Base-by-base conservation (phyloP, 768 basidiomycete genomes). In the Coprinellus micaceus region DNA sequence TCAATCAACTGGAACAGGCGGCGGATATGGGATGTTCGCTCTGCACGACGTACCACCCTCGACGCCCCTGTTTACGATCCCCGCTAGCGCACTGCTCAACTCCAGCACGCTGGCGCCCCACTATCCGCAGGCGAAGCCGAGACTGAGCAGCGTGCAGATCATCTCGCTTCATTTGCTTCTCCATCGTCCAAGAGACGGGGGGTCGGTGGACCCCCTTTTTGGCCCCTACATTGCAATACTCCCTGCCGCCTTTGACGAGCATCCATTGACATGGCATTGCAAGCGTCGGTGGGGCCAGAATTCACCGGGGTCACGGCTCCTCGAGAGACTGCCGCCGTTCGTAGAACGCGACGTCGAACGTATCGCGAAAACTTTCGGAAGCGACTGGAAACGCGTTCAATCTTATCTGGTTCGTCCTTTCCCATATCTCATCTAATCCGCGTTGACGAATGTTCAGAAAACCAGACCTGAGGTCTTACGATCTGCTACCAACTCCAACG, bases 191-290 rank as follows among this genome's bases (percentile, higher is more conserved):
- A 53, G 58, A 30, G 63, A 62, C 37, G 60, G 55, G n/a, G 64
- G 66, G 6, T 68, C 64, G 17, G 84, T 58, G 24, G 88, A 90
- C 62, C 73, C 79, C 61, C 67, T 67, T 13, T 87, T 86, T 67
- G 82, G 86, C 25, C 86, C 91, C 1, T 97, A 93, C 66, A 84
- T 97, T 45, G 84, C 86, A 0, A 78, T 84, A 1, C 72, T 98
- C 25, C 96, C 96, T 2, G 67, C 67, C 53, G 70, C 84, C 26
- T 95, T 98, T 67, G 77, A 77, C 40, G 74, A 75, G 24, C 94
- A 97, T 71, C 96, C 95, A 4, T 74, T 97, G n/a, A 81, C 85
- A 19, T 94, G 91, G 91, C 56, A 80, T 4, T 75, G 81, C 46
- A 68, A 68, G 46, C 51, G 53, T 53, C 64, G 63, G 57, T 28